Evolutionary conservation across 352 stramenopile species (phyloP).

Genomic region (Blastocystis sp.): DNA sequence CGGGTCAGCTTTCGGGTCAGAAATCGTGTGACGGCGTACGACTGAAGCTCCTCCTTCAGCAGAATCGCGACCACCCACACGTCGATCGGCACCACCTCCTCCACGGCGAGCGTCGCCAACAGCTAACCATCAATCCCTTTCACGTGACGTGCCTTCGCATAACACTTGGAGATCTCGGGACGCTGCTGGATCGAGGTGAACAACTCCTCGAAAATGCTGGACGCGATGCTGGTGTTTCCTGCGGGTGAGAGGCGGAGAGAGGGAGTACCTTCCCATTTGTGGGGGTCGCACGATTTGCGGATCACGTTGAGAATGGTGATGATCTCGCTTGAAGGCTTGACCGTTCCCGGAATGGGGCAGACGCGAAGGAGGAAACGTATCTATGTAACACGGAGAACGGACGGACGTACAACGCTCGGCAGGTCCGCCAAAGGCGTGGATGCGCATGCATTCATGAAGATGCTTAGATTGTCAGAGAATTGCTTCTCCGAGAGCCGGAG

Average conservation of each 20-base stretch:
- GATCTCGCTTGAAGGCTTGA: slow-evolving; percentile 6
- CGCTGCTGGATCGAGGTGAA: slow-evolving; percentile 40
- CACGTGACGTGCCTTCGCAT: background rate
- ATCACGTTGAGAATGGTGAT: slow-evolving; percentile 19
- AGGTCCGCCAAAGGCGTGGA: slow-evolving; percentile 19
- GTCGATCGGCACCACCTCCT: slow-evolving; percentile 40
- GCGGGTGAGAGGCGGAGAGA: background rate
- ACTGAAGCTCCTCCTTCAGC: slow-evolving; percentile 14
- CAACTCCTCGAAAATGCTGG: slow-evolving; percentile 43
- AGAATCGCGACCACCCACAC: slow-evolving; percentile 34
- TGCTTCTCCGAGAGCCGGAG: slow-evolving; percentile 49
- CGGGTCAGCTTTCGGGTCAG: background rate
- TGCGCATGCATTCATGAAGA: slow-evolving; percentile 6
- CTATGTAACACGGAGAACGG: background rate
- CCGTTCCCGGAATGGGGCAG: slow-evolving; percentile 1
- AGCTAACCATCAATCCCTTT: background rate
- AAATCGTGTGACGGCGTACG: slow-evolving; percentile 4
- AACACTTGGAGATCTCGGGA: slow-evolving; percentile 3
- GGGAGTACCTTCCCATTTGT: slow-evolving; percentile 1
- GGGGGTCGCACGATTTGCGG: slow-evolving; percentile 14
- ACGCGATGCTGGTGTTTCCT: background rate
- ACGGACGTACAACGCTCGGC: background rate
- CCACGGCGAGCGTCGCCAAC: background rate
- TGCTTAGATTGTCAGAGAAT: slow-evolving; percentile 44
- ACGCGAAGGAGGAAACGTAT: slow-evolving; percentile 45